Conservation (phyloP, 2,329 filamentous ascomycete species). For the Xenosphaeropsis pyriputrescens region DNA sequence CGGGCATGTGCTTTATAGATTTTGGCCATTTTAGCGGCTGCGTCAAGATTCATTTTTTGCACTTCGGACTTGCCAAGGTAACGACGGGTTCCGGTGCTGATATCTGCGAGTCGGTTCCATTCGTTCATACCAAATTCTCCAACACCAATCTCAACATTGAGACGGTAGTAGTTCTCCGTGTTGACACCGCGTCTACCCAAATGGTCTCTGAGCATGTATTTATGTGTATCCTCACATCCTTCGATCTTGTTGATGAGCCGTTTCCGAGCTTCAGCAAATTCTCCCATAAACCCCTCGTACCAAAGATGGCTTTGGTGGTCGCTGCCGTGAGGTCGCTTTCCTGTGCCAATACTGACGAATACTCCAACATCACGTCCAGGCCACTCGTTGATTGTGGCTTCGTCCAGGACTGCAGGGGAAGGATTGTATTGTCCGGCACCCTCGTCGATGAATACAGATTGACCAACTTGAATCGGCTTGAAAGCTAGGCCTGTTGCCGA, state of each 20-base stretch:
- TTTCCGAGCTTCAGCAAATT: constrained; percentile 79
- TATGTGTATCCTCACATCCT: constrained; percentile 82
- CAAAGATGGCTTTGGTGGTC: constrained; percentile 65
- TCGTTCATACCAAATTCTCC: constrained; percentile 99
- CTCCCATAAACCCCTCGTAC: constrained; percentile 89
- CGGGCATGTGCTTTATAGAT: constrained; percentile 56
- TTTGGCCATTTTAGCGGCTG: constrained; percentile 69
- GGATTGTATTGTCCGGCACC: constrained; percentile 88
- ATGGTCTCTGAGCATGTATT: constrained; percentile 69
- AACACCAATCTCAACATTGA: constrained; percentile 95
- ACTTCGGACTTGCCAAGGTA: constrained; percentile 65
- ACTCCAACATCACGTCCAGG: constrained; percentile 85
- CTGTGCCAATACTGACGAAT: constrained; percentile 89
- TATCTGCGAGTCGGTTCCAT: constrained; percentile 86
- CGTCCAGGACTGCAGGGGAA: constrained; percentile 70
- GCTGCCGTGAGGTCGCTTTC: constrained; percentile 57
- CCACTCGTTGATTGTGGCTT: constrained; percentile 88
- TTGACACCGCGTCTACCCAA: constrained; percentile 67
- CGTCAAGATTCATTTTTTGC: constrained; percentile 61
- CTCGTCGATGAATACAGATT: constrained; percentile 88
- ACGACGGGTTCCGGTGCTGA: constrained; percentile 78
- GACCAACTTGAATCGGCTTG: constrained; percentile 88
- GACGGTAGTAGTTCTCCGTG: constrained; percentile 79
- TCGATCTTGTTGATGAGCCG: constrained; percentile 86
- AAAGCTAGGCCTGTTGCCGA: constrained; percentile 84